These are phyloP conservation scores for Capsicum rhomboideum DNA, from an alignment of 257 asterid species.

Conservation along the genomic window DNA sequence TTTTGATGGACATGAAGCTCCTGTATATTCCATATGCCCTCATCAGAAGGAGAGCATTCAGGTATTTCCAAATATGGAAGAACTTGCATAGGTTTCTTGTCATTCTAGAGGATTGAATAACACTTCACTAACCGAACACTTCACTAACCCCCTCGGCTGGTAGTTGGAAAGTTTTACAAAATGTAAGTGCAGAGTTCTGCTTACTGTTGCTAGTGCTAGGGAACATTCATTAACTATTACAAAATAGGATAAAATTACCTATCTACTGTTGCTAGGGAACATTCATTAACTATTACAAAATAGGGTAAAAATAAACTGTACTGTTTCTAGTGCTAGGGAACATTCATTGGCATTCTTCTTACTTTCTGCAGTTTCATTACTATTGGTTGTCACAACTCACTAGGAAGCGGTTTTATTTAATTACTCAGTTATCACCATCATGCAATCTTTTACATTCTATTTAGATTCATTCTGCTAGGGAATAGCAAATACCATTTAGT, in stretches of 20 bases:
- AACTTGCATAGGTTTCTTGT: not conserved
- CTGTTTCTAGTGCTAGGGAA: too few species aligned
- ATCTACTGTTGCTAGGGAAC: not conserved
- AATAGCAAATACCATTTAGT: not conserved
- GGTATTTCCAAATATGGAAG: slow-evolving; percentile 31
- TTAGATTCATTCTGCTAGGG: not conserved
- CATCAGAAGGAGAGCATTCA: slow-evolving; percentile 95
- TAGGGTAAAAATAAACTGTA: too few species aligned
- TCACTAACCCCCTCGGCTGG: not conserved
- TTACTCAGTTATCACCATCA: not conserved
- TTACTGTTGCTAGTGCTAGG: not conserved
- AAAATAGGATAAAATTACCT: not conserved
- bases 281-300: not conserved
- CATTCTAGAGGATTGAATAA: not conserved
- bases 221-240: not conserved
- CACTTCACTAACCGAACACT: not conserved
- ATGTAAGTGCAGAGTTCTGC: not conserved
- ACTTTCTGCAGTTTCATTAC: not conserved
- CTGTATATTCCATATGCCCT: slow-evolving; percentile 93
- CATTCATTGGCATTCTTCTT: not conserved
- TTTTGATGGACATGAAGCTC: slow-evolving; percentile 98
- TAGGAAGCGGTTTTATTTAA: not conserved
- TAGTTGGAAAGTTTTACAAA: not conserved
- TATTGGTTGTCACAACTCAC: not conserved
- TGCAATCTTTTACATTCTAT: not conserved